These are phyloP conservation scores for Chaetomium strumarium DNA, from an alignment of 2,329 filamentous ascomycete genomes.

Conservation along the genomic window DNA sequence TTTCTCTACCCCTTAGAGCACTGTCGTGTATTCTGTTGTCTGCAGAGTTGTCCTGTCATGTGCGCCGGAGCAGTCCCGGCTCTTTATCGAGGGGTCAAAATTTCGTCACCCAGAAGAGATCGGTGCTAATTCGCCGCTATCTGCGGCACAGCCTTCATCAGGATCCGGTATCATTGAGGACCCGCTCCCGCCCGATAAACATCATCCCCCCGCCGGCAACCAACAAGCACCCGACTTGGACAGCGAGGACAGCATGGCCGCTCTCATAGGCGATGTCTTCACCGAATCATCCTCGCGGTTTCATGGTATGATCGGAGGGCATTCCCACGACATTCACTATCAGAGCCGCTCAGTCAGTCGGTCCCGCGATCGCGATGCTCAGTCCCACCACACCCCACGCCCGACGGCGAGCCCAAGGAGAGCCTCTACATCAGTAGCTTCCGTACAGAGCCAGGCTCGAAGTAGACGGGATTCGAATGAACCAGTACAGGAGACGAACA, in stretches of 20 bases:
- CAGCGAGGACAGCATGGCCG: slow-evolving; percentile 50
- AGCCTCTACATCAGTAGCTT: slow-evolving; percentile 15
- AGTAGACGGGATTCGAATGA: slow-evolving; percentile 17
- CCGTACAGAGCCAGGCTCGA: slow-evolving; percentile 9
- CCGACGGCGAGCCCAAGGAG: slow-evolving; percentile 21
- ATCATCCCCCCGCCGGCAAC: slow-evolving; percentile 13
- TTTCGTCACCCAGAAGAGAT: slow-evolving; percentile 11
- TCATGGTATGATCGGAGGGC: slow-evolving; percentile 60
- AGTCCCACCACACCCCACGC: slow-evolving; percentile 20
- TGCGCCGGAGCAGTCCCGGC: slow-evolving; percentile 14
- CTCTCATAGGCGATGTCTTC: slow-evolving; percentile 65
- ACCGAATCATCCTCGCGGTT: slow-evolving; percentile 62
- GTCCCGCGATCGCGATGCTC: slow-evolving; percentile 25
- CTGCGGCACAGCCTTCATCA: slow-evolving; percentile 23
- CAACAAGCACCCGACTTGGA: background rate
- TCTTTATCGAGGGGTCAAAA: slow-evolving; percentile 22
- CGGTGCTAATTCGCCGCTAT: slow-evolving; percentile 22
- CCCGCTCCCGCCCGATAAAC: slow-evolving; percentile 19
- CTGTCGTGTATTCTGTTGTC: background rate
- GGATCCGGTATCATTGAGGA: slow-evolving; percentile 11
- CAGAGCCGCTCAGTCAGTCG: slow-evolving; percentile 35
- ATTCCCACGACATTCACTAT: slow-evolving; percentile 37
- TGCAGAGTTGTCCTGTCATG: background rate
- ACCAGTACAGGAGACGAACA: slow-evolving; percentile 1
- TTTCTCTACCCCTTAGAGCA: background rate